Evolutionary conservation across 345 rosid genomes (phyloP).

Genomic region (Brassica juncea): DNA sequence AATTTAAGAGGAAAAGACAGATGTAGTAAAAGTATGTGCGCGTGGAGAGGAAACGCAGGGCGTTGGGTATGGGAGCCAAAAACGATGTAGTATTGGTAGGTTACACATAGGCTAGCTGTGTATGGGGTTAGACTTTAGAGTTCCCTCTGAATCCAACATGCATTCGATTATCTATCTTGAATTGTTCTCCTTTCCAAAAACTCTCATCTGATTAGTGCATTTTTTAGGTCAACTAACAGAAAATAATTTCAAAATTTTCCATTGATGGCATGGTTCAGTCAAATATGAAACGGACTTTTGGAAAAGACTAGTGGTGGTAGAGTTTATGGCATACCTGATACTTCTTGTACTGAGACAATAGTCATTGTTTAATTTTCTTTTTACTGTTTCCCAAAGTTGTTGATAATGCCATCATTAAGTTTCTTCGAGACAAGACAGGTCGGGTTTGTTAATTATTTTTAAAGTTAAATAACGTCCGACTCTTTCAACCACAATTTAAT

Average conservation of each 20-base stretch:
- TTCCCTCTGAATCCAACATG: not conserved
- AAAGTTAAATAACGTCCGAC: slow-evolving; percentile 18
- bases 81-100: slow-evolving; percentile 17
- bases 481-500: slow-evolving; percentile 29
- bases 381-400: slow-evolving; percentile 16
- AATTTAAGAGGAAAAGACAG: slow-evolving; percentile 20
- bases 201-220: not conserved
- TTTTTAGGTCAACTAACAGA: slow-evolving; percentile 18
- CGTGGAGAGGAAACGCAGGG: not conserved
- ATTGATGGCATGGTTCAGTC: slow-evolving; percentile 3
- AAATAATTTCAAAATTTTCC: slow-evolving; percentile 9
- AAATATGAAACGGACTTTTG: slow-evolving; percentile 25
- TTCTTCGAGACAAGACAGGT: slow-evolving; percentile 40
- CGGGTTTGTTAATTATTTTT: slow-evolving; percentile 26
- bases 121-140: slow-evolving; percentile 14
- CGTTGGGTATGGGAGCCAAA: slow-evolving; percentile 32
- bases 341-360: slow-evolving; percentile 15
- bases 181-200: slow-evolving; percentile 13
- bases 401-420: slow-evolving; percentile 39
- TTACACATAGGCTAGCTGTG: slow-evolving; percentile 25
- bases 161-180: not conserved
- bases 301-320: slow-evolving; percentile 17
- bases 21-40: not conserved
- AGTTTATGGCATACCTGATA: slow-evolving; percentile 19
- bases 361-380: not conserved